phyloP scores from a whole-genome alignment of 768 basidiomycete species.

The Phaeotremella skinneri region DNA sequence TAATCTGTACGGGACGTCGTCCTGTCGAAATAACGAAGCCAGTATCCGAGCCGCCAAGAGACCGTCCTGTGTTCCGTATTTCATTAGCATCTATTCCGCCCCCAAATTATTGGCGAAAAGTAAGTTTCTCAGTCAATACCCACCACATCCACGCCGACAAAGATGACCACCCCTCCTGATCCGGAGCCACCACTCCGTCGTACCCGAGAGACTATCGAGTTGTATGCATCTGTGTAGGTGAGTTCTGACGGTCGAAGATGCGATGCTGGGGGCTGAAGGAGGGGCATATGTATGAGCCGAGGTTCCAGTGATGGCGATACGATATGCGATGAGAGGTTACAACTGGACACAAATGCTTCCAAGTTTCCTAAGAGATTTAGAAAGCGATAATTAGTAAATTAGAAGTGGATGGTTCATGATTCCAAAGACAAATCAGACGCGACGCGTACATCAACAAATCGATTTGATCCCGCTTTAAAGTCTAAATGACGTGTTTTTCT shows the following conservation, averaged over 20 bases:
- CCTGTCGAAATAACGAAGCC: conserved; percentile 81
- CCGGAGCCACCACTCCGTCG: conserved; percentile 37
- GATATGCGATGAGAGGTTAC: no score
- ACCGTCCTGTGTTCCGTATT: conserved; percentile 62
- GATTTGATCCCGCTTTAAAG: no score
- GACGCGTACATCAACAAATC: no score
- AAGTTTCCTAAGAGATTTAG: no score
- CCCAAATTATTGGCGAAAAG: neutral
- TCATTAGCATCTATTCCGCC: neutral
- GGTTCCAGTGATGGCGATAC: no score
- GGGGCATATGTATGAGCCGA: conserved; percentile 40
- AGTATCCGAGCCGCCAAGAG: conserved; percentile 88
- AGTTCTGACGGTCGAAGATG: conserved; percentile 41
- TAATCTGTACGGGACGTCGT: conserved; percentile 86
- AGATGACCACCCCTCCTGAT: conserved; percentile 48
- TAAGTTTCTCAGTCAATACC: conserved; percentile 7
- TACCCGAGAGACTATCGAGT: conserved; percentile 46
- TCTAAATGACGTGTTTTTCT: no score
- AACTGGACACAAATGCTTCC: no score
- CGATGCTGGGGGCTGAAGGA: conserved; percentile 47
- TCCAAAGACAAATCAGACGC: no score
- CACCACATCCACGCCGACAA: conserved; percentile 48
- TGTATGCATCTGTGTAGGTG: conserved; percentile 49
- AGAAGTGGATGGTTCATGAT: no score
- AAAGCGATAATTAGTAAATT: no score